phyloP scores from a whole-genome alignment of 805 yeast species.

The Wickerhamiella sorbophila region DNA sequence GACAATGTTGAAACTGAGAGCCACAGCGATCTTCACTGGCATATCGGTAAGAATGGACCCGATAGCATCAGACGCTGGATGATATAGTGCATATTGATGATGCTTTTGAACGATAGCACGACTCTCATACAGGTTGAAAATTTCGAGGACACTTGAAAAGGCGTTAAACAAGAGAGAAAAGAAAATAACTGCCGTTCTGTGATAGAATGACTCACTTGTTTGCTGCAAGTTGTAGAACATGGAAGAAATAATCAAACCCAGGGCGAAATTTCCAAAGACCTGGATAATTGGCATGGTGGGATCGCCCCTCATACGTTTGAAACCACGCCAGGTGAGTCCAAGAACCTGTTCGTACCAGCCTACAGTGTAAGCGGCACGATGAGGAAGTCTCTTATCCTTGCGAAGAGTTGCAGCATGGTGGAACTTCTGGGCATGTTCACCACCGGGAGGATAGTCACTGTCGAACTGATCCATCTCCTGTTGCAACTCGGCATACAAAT shows the following conservation, averaged over 20 bases:
- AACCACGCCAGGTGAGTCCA: slow-evolving; percentile 37
- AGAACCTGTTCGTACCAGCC: slow-evolving; percentile 36
- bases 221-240: slow-evolving; percentile 40
- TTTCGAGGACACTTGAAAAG: slow-evolving; percentile 45
- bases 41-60: slow-evolving; percentile 46
- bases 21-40: slow-evolving; percentile 41
- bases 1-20: slow-evolving; percentile 34
- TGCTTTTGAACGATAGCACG: slow-evolving; percentile 58
- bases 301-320: slow-evolving; percentile 44
- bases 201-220: slow-evolving; percentile 41
- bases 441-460: slow-evolving; percentile 13
- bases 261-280: slow-evolving; percentile 36
- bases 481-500: slow-evolving; percentile 30
- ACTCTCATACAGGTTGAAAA: slow-evolving; percentile 32
- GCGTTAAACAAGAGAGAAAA: slow-evolving; percentile 49
- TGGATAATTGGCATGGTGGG: slow-evolving; percentile 35
- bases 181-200: slow-evolving; percentile 50
- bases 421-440: slow-evolving; percentile 27
- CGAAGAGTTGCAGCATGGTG: slow-evolving; percentile 27
- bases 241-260: slow-evolving; percentile 52
- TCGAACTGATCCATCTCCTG: slow-evolving; percentile 35
- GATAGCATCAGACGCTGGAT: slow-evolving; percentile 60
- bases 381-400: slow-evolving; percentile 28
- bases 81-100: slow-evolving; percentile 54
- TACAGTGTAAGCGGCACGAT: slow-evolving; percentile 32